A percentile compares a stretch with the other conserved stretches of the same genome.
Evolutionary conservation across 169 alveolate species (phyloP).

Genomic region (Blepharisma undulans): DNA sequence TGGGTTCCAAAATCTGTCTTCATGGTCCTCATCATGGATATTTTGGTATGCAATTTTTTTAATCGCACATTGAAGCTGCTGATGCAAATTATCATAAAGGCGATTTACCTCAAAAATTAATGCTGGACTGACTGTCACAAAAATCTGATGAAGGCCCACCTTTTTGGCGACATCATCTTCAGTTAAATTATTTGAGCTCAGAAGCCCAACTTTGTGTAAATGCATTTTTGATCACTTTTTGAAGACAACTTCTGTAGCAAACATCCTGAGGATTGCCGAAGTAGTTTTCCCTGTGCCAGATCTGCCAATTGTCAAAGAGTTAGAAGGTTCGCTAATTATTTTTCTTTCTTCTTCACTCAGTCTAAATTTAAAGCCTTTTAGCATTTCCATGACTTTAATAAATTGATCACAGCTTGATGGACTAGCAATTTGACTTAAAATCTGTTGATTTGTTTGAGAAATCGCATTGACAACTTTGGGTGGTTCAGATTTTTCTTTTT

Average conservation of each 20-base stretch:
- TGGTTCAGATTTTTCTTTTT: no score
- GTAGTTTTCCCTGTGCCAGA: conserved; percentile 85
- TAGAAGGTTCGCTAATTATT: conserved; percentile 47
- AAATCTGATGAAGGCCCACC: conserved; percentile 46
- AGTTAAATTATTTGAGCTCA: no score
- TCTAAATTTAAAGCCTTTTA: conserved; percentile 33
- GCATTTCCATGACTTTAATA: not conserved
- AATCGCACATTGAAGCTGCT: not conserved
- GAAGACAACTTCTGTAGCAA: conserved; percentile 56
- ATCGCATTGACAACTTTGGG: no score
- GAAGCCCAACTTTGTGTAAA: not conserved
- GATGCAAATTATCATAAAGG: conserved; percentile 49
- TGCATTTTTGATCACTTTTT: not conserved
- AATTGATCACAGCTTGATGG: not conserved
- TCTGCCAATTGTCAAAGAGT: conserved; percentile 63
- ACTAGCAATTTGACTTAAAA: no score
- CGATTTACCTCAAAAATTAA: conserved; percentile 74
- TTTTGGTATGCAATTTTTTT: not conserved
- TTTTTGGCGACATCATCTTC: conserved; percentile 7
- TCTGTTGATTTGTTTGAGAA: no score
- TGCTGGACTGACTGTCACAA: conserved; percentile 80
- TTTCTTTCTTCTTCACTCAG: conserved; percentile 53
- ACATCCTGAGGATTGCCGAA: conserved; percentile 66
- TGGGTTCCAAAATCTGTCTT: not conserved
- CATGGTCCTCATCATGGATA: conserved; percentile 16